Conservation (phyloP, 192 early-diverging fungal genomes). For the Entomortierella parvispora region DNA sequence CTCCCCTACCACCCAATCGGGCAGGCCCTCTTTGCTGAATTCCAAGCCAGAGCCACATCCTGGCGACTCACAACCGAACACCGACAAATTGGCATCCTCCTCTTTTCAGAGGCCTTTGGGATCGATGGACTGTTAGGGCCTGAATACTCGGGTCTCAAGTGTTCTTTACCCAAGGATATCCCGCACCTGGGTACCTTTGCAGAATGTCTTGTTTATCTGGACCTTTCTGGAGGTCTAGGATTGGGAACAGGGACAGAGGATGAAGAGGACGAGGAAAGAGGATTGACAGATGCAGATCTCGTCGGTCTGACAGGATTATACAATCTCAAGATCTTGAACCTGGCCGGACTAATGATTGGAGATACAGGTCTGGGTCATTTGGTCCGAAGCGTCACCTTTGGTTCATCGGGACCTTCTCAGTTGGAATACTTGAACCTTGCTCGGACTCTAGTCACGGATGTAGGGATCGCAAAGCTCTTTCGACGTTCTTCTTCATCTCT, state of each 20-base stretch:
- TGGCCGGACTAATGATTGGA: constrained; percentile 23
- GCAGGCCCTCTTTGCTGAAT: constrained; percentile 25
- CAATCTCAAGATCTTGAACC: constrained; percentile 20
- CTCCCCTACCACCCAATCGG: constrained; percentile 35
- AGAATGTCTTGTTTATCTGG: constrained; percentile 43
- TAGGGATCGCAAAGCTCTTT: constrained; percentile 11
- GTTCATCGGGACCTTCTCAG: constrained; percentile 16
- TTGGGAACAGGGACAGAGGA: neutral
- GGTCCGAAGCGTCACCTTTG: constrained; percentile 38
- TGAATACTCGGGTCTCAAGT: constrained; percentile 33
- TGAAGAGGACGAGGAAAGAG: neutral
- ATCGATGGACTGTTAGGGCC: constrained; percentile 17
- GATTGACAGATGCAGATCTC: constrained; percentile 33
- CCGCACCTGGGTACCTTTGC: constrained; percentile 21
- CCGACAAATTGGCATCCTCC: constrained; percentile 25
- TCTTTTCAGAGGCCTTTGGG: constrained; percentile 38
- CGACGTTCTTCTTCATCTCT: neutral
- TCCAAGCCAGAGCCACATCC: constrained; percentile 5
- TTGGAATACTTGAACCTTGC: constrained; percentile 33
- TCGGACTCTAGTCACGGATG: constrained; percentile 7
- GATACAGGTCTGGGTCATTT: constrained; percentile 42
- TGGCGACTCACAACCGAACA: constrained; percentile 43
- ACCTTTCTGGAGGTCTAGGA: constrained; percentile 21
- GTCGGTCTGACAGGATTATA: constrained; percentile 21
- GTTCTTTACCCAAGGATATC: constrained; percentile 22